These are phyloP conservation scores for Coemansia interrupta DNA, from an alignment of 192 early-diverging fungal genomes.

Conservation along the genomic window DNA sequence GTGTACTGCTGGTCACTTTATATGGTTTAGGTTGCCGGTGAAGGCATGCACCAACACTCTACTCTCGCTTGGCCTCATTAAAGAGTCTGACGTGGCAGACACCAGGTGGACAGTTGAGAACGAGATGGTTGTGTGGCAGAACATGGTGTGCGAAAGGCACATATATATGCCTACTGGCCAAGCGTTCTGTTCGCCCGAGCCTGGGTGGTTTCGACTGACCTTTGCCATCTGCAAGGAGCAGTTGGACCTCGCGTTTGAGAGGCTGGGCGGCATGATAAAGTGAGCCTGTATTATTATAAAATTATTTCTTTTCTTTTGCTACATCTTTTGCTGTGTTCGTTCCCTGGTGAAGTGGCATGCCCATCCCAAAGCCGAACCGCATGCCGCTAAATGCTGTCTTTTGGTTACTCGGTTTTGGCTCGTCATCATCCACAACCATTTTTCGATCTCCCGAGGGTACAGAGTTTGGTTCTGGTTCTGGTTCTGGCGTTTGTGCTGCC, in stretches of 20 bases:
- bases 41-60: conserved; percentile 47
- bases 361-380: conserved; percentile 41
- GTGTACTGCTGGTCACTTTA: conserved; percentile 68
- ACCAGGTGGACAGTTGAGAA: conserved; percentile 36
- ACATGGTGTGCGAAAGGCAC: conserved; percentile 48
- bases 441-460: neutral
- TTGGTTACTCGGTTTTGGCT: too few species aligned
- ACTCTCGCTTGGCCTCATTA: conserved; percentile 9
- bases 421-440: neutral
- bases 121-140: conserved; percentile 55
- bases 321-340: conserved; percentile 1
- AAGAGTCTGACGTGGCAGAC: conserved; percentile 1
- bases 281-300: neutral
- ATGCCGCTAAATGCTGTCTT: conserved; percentile 5
- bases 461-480: too few species aligned
- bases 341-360: conserved; percentile 4
- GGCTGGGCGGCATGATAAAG: conserved; percentile 26
- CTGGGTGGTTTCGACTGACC: conserved; percentile 66
- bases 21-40: conserved; percentile 56
- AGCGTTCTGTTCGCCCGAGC: conserved; percentile 59
- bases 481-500: too few species aligned
- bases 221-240: conserved; percentile 55
- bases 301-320: conserved; percentile 11
- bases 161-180: conserved; percentile 69
- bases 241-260: conserved; percentile 52